Evolutionary conservation across 345 rosid species (phyloP), one percentile per base, ranked within the genome.

Genomic region (Boechera stricta): DNA sequence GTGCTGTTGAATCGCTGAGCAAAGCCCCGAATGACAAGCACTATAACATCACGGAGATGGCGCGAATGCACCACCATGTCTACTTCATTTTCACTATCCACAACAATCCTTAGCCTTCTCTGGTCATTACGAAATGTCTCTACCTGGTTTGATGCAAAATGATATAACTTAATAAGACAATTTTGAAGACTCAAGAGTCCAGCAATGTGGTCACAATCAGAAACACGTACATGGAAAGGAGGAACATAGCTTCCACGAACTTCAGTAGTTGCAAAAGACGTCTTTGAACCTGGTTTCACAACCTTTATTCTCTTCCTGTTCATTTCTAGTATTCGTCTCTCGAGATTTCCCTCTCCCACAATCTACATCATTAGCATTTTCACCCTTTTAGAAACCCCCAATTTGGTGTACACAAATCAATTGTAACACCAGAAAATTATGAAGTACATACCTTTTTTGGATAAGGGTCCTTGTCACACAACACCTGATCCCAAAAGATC

Each of bases 1-100:
- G 97, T 95, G 83, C 97, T 94, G 72, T 94, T 94, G 82, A 94
- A 94, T 33, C 93, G 83, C 80, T 92, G 98, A 31, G 98, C 98
- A 77, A 94, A 84, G 69, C 98, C 97, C 10, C 97, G 92, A 45
- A 92, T 89, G 51, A 88, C 93, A 36, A 92, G 97, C 44, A 88
- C 97, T 13, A 87, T 79, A 28, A 92, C 84, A 76, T 94, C 97
- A 2, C 97, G 82, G 69, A 84, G 72, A 79, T 94, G 93, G 67
- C 91, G 87, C 15, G 98, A 92, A 59, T 86, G 92, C 63, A 94
- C 97, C 82, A 89, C 78, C 82, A 94, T 78, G 69, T 90, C 97
- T 45, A 84, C 92, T 81, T 86, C 97, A 60, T 84, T 85, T 77
- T 94, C 97, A 49, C 97, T 84, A 77, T 90, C 96, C 80, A 92